A percentile compares a stretch with the other conserved stretches of the same genome.
Conservation (phyloP, 2,329 filamentous ascomycete genomes). For the Madurella fahalii region DNA sequence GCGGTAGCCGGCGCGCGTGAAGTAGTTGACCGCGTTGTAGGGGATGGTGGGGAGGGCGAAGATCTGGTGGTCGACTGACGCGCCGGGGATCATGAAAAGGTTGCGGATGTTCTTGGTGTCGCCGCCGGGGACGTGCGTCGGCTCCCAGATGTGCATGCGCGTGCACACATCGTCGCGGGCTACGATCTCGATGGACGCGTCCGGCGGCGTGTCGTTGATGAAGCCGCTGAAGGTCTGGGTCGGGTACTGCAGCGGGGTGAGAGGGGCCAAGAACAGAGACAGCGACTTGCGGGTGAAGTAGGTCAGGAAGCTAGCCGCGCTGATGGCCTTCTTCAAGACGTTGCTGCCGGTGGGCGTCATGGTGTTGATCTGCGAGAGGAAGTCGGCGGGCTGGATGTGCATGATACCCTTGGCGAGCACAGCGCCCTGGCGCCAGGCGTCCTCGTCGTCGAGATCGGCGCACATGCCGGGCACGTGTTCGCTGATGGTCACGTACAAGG, state of each 20-base stretch:
- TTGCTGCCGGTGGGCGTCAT: slow-evolving; percentile 48
- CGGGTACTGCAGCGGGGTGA: slow-evolving; percentile 55
- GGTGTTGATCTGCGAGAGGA: slow-evolving; percentile 52
- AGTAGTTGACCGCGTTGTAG: slow-evolving; percentile 61
- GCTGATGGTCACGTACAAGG: slow-evolving; percentile 58
- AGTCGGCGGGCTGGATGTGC: slow-evolving; percentile 50
- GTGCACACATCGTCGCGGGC: slow-evolving; percentile 52
- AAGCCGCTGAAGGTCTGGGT: slow-evolving; percentile 45
- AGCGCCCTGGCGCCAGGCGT: slow-evolving; percentile 38
- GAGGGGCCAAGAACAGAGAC: slow-evolving; percentile 50
- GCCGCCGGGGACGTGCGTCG: slow-evolving; percentile 35
- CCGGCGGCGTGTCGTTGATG: slow-evolving; percentile 47
- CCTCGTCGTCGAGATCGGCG: slow-evolving; percentile 31
- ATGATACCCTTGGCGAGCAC: slow-evolving; percentile 58
- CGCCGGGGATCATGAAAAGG: slow-evolving; percentile 59
- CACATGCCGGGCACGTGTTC: slow-evolving; percentile 29
- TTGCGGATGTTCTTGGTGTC: slow-evolving; percentile 38
- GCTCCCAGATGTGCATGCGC: slow-evolving; percentile 54
- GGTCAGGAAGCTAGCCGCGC: slow-evolving; percentile 48
- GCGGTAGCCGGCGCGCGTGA: slow-evolving; percentile 56
- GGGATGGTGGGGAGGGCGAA: slow-evolving; percentile 59
- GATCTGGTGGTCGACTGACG: slow-evolving; percentile 60
- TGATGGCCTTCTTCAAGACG: slow-evolving; percentile 41
- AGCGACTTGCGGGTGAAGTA: slow-evolving; percentile 54
- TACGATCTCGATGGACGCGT: slow-evolving; percentile 39